Base-by-base conservation (phyloP, 1,139 yeast species). In the Diutina neorugosa region DNA sequence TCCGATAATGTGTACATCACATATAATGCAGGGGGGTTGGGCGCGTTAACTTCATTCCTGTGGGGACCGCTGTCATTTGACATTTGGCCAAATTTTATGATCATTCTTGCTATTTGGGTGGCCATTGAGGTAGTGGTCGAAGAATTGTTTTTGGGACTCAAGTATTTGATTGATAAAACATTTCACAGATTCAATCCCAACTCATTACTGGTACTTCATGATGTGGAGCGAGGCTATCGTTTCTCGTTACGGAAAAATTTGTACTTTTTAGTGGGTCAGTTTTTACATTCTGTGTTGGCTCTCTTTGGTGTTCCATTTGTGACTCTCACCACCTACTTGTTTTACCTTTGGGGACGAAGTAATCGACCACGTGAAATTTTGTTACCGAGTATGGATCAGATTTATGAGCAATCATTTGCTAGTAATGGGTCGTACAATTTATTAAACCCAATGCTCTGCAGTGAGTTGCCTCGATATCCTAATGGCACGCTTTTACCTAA, bases 31-130 rank as follows among this genome's bases (percentile, higher is more conserved):
- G 65, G 67, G 14, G 77, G 77, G 0, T 62, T 74, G 43, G 62
- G 63, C 51, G 58, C 67, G 8, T 62, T 74, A 53, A 63, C 71
- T 0, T 60, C 63, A 41, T 69, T 64, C 55, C 64, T 66, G 16
- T 62, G 66, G 19, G 63, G 62, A 27, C 60, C 59, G n/a, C 60
- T 64, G 2, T 59, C 64, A 4, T 60, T 63, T 23, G 60, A 59
- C 25, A 66, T 63, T 51, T 78, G 83, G 82, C 68, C 69, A 52
- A 70, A 70, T 59, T 76, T 77, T 58, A 69, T 78, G 59, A 55
- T 71, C 4, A 61, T 67, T 18, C 62, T 72, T 44, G 37, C 63
- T 1, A 58, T 69, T 16, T 69, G 76, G 69, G 55, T 68, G 14
- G 52, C 58, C 2, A 55, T 61, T 16, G 65, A 66, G 46, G 68